These are phyloP conservation scores for Colletotrichum lupini DNA, from an alignment of 2,329 filamentous ascomycete genomes.

Conservation along the genomic window DNA sequence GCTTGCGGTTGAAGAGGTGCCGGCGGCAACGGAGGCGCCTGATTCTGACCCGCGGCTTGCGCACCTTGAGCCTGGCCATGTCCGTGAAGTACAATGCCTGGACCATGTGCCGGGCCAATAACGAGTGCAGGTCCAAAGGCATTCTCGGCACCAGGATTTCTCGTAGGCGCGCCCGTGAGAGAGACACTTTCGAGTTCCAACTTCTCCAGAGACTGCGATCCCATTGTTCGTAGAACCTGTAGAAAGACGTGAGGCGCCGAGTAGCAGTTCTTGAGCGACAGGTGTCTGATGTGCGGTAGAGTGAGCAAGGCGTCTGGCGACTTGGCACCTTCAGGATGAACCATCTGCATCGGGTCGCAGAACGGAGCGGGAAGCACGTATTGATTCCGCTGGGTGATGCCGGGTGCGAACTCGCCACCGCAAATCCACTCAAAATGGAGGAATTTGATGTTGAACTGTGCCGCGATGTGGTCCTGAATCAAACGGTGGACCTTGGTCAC, in stretches of 20 bases:
- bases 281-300: constrained; percentile 66
- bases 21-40: constrained; percentile 22
- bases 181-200: constrained; percentile 74
- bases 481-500: constrained; percentile 63
- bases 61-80: constrained; percentile 3
- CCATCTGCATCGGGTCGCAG: constrained; percentile 46
- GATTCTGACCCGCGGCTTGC: neutral
- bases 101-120: constrained; percentile 14
- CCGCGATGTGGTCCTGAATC: constrained; percentile 61
- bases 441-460: constrained; percentile 61
- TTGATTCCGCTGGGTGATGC: constrained; percentile 69
- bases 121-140: neutral
- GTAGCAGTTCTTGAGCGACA: constrained; percentile 78
- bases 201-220: constrained; percentile 57
- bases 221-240: constrained; percentile 61
- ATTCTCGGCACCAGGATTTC: neutral
- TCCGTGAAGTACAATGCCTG: neutral
- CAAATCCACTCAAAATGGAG: constrained; percentile 75
- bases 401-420: constrained; percentile 74
- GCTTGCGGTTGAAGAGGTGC: constrained; percentile 16
- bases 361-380: constrained; percentile 71
- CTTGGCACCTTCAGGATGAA: constrained; percentile 42
- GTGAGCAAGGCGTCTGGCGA: constrained; percentile 53
- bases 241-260: constrained; percentile 67
- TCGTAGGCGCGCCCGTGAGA: constrained; percentile 60